Evolutionary conservation across 2,329 filamentous ascomycete genomes (phyloP), one percentile per base, ranked within the genome.

Genomic region (Gnomoniopsis sp.): DNA sequence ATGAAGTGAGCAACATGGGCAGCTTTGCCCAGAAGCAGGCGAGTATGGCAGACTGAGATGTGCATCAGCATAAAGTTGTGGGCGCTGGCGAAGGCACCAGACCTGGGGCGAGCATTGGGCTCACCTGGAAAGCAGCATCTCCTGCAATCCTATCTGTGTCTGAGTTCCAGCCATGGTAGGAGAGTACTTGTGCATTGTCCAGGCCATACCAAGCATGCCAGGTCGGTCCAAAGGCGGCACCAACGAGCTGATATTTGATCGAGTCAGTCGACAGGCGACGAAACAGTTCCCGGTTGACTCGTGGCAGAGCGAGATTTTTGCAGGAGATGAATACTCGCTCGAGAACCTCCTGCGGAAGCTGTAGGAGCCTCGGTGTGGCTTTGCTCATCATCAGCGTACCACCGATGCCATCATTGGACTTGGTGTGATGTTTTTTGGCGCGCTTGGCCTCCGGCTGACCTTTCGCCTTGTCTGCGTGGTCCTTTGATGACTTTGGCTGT

Each of bases 271-370:
- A 83, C 15, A 86, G 74, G 48, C 77, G 72, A 26, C 69, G 66
- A 23, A 80, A 79, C 33, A 86, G 70, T 34, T 73, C 67, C 12
- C 68, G 75, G 53, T 74, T 79, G 51, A 75, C 72, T 6, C 70
- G 73, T 0, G 80, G 74, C 1, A 86, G 71, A 53, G 77, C 72
- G 49, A 80, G 61, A 62, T 82, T 84, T 61, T 70, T 66, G 51
- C 80, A 83, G 54, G 78, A 69, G 62, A 80, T 68, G 56, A 84
- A 77, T 50, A 86, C 82, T 34, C 62, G 72, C 65, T 84, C 80
- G 14, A 85, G 73, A 23, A 85, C 71, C 66, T 85, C 83, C 7
- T 76, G 66, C 0, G 83, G 83, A 10, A 85, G 69, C 14, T 67
- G 63, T 61, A 68, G 70, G 47, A 77, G 51, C 23, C 66, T 62